phyloP scores from a whole-genome alignment of 495 filamentous ascomycete genomes.

The Penicillium robsamsonii region DNA sequence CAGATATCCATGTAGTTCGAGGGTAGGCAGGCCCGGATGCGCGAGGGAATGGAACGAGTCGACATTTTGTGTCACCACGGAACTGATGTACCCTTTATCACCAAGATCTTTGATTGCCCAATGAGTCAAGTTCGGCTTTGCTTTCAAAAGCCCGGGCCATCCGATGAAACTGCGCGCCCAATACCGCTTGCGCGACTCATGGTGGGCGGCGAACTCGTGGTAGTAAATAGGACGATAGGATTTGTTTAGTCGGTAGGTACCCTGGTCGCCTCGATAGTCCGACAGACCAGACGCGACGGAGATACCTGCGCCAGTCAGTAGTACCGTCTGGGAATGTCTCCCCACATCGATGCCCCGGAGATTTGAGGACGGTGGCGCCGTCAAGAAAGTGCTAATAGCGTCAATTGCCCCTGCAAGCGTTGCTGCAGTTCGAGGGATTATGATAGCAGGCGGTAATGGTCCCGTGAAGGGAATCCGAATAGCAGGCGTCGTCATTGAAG shows the following conservation, averaged over 20 bases:
- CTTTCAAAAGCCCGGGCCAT: conserved; percentile 76
- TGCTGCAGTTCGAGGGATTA: conserved; percentile 66
- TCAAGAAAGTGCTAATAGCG: conserved; percentile 73
- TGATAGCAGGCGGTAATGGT: conserved; percentile 72
- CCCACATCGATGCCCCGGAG: conserved; percentile 49
- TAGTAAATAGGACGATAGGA: conserved; percentile 90
- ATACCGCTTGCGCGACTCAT: conserved; percentile 90
- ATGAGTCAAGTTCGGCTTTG: conserved; percentile 78
- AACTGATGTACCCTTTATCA: conserved; percentile 65
- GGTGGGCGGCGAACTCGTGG: conserved; percentile 76
- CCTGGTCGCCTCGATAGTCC: conserved; percentile 86
- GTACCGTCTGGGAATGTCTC: conserved; percentile 57
- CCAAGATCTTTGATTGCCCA: conserved; percentile 69
- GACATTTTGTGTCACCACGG: conserved; percentile 92
- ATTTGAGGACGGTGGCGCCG: conserved; percentile 48
- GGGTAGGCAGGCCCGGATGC: conserved; percentile 70
- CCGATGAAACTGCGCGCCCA: conserved; percentile 95
- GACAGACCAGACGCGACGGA: conserved; percentile 90
- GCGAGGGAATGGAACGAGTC: conserved; percentile 84
- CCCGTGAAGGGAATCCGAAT: conserved; percentile 91
- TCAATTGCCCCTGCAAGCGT: conserved; percentile 71
- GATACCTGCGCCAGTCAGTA: conserved; percentile 89
- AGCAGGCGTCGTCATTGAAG: conserved; percentile 61
- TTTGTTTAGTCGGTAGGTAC: conserved; percentile 89
- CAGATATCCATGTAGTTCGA: conserved; percentile 90